phyloP scores from a whole-genome alignment of 1,284 basidiomycete species.

The Puccinia novopanici region DNA sequence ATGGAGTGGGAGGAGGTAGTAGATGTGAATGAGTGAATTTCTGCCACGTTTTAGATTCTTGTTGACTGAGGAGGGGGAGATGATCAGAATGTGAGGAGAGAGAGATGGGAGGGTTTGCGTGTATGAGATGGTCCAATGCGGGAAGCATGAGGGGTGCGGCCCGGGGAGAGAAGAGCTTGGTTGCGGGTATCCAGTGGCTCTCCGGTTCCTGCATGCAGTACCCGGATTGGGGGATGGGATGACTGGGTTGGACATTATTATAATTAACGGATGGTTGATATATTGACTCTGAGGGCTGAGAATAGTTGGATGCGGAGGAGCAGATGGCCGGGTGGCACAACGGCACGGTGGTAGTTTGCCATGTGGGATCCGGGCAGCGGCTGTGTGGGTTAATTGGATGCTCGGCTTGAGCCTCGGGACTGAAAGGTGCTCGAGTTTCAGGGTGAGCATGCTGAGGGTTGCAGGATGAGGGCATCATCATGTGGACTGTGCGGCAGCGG shows the following conservation, averaged over 20 bases:
- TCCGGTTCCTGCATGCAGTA: too few species aligned
- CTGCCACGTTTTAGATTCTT: background rate
- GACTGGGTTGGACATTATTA: too few species aligned
- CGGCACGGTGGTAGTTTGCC: constrained; percentile 5
- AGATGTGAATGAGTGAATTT: background rate
- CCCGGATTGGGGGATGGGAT: too few species aligned
- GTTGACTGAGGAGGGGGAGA: background rate
- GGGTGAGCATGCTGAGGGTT: background rate
- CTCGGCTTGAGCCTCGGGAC: background rate
- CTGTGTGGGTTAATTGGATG: too few species aligned
- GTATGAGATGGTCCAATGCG: constrained; percentile 9
- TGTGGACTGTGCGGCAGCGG: too few species aligned
- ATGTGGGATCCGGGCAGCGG: background rate
- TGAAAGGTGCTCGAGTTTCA: too few species aligned
- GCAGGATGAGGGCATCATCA: too few species aligned
- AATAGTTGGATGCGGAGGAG: constrained; percentile 15
- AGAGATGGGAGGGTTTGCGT: background rate
- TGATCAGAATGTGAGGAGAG: background rate
- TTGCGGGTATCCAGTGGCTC: constrained; percentile 20
- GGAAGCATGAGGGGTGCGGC: constrained; percentile 26
- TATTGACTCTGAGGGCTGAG: constrained; percentile 13
- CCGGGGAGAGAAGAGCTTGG: background rate
- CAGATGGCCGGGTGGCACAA: background rate
- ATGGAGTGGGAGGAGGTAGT: too few species aligned
- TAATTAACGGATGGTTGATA: too few species aligned